These are phyloP conservation scores for Primulina huaijiensis DNA, from an alignment of 257 asterid species.

Conservation along the genomic window DNA sequence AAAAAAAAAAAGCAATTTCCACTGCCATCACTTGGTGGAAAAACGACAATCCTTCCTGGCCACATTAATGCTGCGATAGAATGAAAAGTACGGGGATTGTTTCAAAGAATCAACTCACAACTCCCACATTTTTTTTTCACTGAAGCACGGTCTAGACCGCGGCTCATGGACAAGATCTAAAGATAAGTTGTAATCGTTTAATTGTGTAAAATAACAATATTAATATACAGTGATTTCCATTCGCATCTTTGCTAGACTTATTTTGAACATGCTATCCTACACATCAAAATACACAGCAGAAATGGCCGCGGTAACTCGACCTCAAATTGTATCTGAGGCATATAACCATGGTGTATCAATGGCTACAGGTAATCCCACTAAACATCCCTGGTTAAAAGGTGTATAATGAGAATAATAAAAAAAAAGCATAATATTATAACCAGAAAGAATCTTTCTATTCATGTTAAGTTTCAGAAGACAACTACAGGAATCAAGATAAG, in stretches of 20 bases:
- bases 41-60: neutral
- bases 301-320: neutral
- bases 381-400: neutral
- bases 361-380: neutral
- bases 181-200: neutral
- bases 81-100: neutral
- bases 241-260: neutral
- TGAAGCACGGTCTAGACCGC: neutral
- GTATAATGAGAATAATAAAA: neutral
- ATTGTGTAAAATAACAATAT: constrained; percentile 11
- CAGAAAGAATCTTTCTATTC: neutral
- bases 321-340: neutral
- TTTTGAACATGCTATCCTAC: neutral
- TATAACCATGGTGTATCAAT: neutral
- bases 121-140: neutral
- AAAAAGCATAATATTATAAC: neutral
- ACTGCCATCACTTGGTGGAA: neutral
- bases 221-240: neutral
- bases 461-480: neutral
- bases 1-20: neutral
- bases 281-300: constrained; percentile 17
- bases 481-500: constrained; percentile 7
- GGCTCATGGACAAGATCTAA: constrained; percentile 17
- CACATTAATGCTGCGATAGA: neutral
- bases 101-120: neutral